phyloP scores from a whole-genome alignment of 2,329 filamentous ascomycete species.

The Exophiala aquamarina region DNA sequence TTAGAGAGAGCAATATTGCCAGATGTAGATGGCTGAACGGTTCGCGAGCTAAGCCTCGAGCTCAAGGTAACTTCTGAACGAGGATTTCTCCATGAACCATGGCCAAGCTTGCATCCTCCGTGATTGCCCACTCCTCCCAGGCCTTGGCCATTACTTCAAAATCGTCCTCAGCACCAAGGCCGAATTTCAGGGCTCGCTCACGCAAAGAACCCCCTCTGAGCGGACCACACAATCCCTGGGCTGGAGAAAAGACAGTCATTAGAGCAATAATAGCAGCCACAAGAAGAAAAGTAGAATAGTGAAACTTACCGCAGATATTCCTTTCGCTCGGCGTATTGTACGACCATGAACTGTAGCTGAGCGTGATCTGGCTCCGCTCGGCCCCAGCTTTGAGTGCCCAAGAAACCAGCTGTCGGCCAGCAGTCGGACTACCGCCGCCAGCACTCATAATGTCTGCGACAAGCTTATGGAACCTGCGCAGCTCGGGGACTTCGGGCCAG shows the following conservation, averaged over 20 bases:
- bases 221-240: constrained; percentile 9
- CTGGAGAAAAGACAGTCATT: constrained; percentile 9
- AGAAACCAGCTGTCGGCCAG: constrained; percentile 32
- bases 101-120: constrained; percentile 41
- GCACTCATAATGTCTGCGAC: constrained; percentile 24
- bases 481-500: constrained; percentile 30
- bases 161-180: constrained; percentile 31
- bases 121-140: constrained; percentile 36
- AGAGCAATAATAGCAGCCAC: constrained; percentile 4
- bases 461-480: constrained; percentile 32
- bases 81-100: constrained; percentile 41
- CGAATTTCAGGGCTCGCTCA: constrained; percentile 9
- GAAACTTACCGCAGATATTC: constrained; percentile 31
- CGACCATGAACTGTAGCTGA: constrained; percentile 35
- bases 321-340: constrained; percentile 30
- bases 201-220: constrained; percentile 32
- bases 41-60: background rate
- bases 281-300: constrained; percentile 29
- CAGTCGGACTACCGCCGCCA: constrained; percentile 24
- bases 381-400: constrained; percentile 35
- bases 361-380: constrained; percentile 30
- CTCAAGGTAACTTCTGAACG: constrained; percentile 38
- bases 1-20: too few relatives aligned
- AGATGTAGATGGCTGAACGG: too few relatives aligned
- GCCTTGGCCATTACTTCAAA: constrained; percentile 35